These are phyloP conservation scores for Dittrichia graveolens DNA, from an alignment of 129 eudicot species.

Conservation along the genomic window DNA sequence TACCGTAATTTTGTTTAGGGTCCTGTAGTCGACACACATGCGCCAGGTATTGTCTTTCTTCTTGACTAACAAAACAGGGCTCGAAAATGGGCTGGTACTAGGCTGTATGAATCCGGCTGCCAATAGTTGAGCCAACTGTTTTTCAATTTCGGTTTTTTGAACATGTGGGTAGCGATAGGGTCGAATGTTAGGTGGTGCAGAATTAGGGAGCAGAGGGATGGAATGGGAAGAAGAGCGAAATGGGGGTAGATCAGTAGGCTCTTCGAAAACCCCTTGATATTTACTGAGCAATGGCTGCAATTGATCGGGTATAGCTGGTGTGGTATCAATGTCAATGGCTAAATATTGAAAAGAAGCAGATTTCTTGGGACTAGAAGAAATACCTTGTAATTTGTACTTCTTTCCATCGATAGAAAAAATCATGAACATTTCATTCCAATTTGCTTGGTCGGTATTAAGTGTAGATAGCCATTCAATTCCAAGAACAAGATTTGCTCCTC, in stretches of 20 bases:
- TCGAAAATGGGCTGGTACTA: constrained; percentile 1
- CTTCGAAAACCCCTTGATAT: background rate
- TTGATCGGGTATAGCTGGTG: background rate
- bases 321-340: background rate
- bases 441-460: background rate
- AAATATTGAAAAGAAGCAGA: background rate
- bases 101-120: background rate
- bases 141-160: background rate
- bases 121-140: background rate
- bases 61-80: constrained; percentile 9
- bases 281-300: no score
- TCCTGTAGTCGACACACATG: background rate
- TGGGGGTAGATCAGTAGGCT: no score
- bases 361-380: background rate
- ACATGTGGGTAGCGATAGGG: background rate
- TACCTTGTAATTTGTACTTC: background rate
- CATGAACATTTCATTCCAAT: background rate
- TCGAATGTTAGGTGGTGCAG: background rate
- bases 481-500: background rate
- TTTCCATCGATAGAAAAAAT: background rate
- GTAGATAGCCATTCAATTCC: background rate
- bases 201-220: background rate
- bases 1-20: background rate
- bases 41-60: constrained; percentile 12
- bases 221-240: background rate